Evolutionary conservation across 2,329 filamentous ascomycete genomes (phyloP).

Genomic region (Alternaria sp.): DNA sequence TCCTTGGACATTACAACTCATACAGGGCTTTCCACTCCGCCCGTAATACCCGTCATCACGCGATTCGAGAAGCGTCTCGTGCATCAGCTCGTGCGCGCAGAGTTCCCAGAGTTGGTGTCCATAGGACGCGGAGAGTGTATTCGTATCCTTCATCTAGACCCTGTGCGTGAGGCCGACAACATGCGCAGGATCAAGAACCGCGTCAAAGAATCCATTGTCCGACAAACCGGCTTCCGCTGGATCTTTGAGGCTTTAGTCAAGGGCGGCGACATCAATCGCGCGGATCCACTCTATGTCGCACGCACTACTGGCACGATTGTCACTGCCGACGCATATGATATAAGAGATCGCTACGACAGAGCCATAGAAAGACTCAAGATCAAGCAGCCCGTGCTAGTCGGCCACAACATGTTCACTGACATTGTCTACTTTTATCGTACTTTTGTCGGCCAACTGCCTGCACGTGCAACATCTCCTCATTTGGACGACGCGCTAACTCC

Average conservation of each 20-base stretch:
- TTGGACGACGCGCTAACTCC: background rate
- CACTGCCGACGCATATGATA: constrained; percentile 44
- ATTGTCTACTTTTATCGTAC: constrained; percentile 68
- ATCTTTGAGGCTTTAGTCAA: constrained; percentile 55
- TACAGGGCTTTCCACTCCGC: constrained; percentile 30
- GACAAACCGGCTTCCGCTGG: constrained; percentile 58
- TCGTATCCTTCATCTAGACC: constrained; percentile 51
- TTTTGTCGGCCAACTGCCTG: constrained; percentile 65
- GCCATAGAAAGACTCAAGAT: constrained; percentile 52
- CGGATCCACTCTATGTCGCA: constrained; percentile 48
- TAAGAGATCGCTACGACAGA: constrained; percentile 48
- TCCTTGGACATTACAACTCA: constrained; percentile 39
- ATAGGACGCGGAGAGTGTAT: constrained; percentile 53
- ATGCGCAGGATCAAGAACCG: constrained; percentile 44
- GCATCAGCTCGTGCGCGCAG: constrained; percentile 69
- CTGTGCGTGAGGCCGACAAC: constrained; percentile 53
- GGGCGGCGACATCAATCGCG: constrained; percentile 43
- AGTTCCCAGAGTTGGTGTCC: constrained; percentile 60
- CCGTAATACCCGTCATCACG: constrained; percentile 28
- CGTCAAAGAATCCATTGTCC: constrained; percentile 50
- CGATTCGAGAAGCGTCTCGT: constrained; percentile 69
- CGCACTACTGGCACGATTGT: constrained; percentile 43
- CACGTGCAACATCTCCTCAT: background rate
- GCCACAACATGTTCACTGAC: constrained; percentile 71
- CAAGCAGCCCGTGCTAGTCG: constrained; percentile 61